Evolutionary conservation across 176 grass and related monocot genomes (phyloP).

Genomic region (Carex cristatella): DNA sequence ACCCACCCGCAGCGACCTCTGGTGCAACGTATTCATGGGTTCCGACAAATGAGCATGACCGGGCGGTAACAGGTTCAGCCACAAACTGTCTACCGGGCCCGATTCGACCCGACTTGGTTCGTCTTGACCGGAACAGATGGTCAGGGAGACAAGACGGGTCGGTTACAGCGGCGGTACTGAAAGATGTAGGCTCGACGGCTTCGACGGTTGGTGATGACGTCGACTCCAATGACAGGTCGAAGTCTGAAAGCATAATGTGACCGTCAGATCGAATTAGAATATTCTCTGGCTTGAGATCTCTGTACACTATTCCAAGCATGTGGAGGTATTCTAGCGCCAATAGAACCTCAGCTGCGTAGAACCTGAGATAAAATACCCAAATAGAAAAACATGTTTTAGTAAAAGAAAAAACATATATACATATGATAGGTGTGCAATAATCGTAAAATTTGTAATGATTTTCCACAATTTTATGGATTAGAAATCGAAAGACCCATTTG

Average conservation of each 20-base stretch:
- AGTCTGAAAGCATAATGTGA: constrained; percentile 99
- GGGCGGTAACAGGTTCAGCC: constrained; percentile 67
- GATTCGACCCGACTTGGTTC: constrained; percentile 10
- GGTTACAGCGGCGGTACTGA: neutral
- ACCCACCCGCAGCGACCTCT: constrained; percentile 67
- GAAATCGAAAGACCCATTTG: neutral
- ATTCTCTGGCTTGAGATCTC: constrained; percentile 98
- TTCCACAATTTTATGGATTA: no score
- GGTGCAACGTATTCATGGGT: constrained; percentile 96
- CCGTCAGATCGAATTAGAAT: constrained; percentile 86
- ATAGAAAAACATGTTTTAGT: neutral
- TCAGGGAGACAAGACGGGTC: constrained; percentile 52
- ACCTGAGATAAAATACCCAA: constrained; percentile 15
- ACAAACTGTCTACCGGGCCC: constrained; percentile 41
- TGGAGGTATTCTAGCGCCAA: constrained; percentile 90
- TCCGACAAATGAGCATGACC: constrained; percentile 81
- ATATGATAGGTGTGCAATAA: neutral
- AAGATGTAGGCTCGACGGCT: neutral
- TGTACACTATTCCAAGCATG: constrained; percentile 98
- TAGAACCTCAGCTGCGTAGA: constrained; percentile 93
- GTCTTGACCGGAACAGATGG: constrained; percentile 34
- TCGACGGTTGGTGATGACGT: constrained; percentile 66
- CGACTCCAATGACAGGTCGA: constrained; percentile 93
- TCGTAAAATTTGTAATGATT: neutral
- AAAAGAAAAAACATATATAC: neutral